phyloP scores from a whole-genome alignment of 2,329 filamentous ascomycete species.

The Neofusicoccum sp. region DNA sequence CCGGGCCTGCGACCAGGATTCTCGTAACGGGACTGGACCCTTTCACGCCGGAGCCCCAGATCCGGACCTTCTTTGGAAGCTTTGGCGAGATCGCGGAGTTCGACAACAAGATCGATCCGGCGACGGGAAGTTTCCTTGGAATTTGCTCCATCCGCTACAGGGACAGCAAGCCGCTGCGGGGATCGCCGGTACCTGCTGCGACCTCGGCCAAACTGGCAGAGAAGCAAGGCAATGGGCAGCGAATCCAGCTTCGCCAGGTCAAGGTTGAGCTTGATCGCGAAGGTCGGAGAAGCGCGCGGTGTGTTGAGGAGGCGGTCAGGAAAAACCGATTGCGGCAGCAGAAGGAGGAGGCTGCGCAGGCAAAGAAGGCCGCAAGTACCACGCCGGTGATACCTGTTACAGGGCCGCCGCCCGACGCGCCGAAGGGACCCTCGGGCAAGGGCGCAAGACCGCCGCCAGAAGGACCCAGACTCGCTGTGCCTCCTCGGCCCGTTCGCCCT shows the following conservation, averaged over 20 bases:
- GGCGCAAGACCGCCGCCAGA: slow-evolving; percentile 34
- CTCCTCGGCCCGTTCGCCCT: slow-evolving; percentile 36
- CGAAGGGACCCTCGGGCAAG: slow-evolving; percentile 74
- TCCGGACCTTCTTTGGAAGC: slow-evolving; percentile 71
- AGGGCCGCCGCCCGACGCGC: slow-evolving; percentile 73
- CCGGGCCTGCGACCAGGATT: slow-evolving; percentile 84
- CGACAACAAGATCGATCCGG: slow-evolving; percentile 91
- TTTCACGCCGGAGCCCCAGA: slow-evolving; percentile 73
- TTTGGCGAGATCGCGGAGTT: slow-evolving; percentile 88
- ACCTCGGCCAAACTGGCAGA: slow-evolving; percentile 81
- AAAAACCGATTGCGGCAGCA: slow-evolving; percentile 63
- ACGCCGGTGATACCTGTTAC: slow-evolving; percentile 26
- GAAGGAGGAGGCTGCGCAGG: slow-evolving; percentile 39
- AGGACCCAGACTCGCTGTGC: slow-evolving; percentile 26
- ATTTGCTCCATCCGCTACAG: slow-evolving; percentile 90
- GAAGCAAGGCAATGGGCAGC: slow-evolving; percentile 71
- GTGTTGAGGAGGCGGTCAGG: slow-evolving; percentile 73
- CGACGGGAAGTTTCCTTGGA: slow-evolving; percentile 89
- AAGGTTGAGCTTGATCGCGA: slow-evolving; percentile 87
- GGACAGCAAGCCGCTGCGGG: slow-evolving; percentile 61
- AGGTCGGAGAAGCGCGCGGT: slow-evolving; percentile 73
- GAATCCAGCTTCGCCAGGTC: slow-evolving; percentile 74
- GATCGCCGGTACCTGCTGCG: slow-evolving; percentile 62
- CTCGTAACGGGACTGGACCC: slow-evolving; percentile 97
- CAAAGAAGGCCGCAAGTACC: slow-evolving; percentile 25